A percentile compares a stretch with the other conserved stretches of the same genome.
Evolutionary conservation across 768 basidiomycete genomes (phyloP).

Genomic region (Boletus patriciae): DNA sequence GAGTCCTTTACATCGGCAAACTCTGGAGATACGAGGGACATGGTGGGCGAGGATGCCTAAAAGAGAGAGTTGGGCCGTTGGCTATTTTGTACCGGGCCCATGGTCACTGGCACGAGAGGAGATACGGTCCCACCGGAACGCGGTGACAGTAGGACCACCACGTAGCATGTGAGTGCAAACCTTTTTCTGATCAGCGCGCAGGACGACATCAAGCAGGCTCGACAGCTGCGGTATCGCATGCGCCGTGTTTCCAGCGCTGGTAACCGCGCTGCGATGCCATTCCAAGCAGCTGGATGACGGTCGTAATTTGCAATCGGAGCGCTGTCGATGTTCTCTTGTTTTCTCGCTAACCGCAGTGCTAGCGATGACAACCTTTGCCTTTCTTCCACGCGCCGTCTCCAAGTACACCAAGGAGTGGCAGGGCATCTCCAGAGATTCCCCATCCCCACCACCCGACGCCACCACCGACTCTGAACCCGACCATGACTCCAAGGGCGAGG

Average conservation of each 20-base stretch:
- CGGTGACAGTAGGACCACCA: background rate
- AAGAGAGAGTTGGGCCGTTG: too few relatives aligned
- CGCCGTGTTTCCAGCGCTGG: conserved; percentile 21
- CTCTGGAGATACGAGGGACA: conserved; percentile 13
- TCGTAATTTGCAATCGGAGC: conserved; percentile 33
- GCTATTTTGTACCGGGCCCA: too few relatives aligned
- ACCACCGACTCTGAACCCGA: conserved; percentile 5
- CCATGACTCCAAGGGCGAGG: conserved; percentile 19
- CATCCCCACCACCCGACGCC: conserved; percentile 1
- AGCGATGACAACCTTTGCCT: conserved; percentile 38
- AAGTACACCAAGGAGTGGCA: conserved; percentile 31
- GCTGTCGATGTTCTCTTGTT: background rate
- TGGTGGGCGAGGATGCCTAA: background rate
- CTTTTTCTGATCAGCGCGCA: background rate
- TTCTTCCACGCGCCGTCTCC: conserved; percentile 49
- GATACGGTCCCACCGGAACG: background rate
- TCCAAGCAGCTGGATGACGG: conserved; percentile 23
- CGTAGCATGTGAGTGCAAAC: conserved; percentile 9
- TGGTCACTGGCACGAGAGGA: conserved; percentile 8
- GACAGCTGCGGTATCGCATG: conserved; percentile 17
- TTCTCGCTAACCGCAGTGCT: background rate
- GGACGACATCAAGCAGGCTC: conserved; percentile 28
- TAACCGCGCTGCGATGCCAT: conserved; percentile 19
- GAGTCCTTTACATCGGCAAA: conserved; percentile 13
- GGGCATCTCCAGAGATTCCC: conserved; percentile 15